Percentiles rank a stretch among this genome's conserved stretches.
These are phyloP conservation scores for Rhizopogon roseolus DNA, from an alignment of 768 basidiomycete species.

Conservation along the genomic window DNA sequence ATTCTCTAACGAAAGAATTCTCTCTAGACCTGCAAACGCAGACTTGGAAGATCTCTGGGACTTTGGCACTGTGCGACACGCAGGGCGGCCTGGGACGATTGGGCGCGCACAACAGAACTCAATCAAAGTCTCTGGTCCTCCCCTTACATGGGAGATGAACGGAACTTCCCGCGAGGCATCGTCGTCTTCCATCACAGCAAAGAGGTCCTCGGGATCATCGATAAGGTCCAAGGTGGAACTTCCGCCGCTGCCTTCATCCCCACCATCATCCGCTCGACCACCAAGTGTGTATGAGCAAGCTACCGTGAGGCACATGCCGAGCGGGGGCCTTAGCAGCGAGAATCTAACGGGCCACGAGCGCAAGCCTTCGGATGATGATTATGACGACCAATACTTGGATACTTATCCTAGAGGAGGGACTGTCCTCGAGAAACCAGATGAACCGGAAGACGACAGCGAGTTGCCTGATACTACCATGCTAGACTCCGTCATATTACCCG, in stretches of 20 bases:
- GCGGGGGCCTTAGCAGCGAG: slow-evolving; percentile 18
- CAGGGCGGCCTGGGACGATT: slow-evolving; percentile 53
- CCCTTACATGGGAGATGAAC: slow-evolving; percentile 79
- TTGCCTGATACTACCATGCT: slow-evolving; percentile 87
- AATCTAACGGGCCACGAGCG: slow-evolving; percentile 31
- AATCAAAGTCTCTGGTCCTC: slow-evolving; percentile 58
- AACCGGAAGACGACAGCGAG: slow-evolving; percentile 48
- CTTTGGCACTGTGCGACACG: slow-evolving; percentile 91
- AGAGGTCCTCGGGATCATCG: slow-evolving; percentile 36
- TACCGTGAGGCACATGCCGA: slow-evolving; percentile 59
- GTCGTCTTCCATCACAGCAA: slow-evolving; percentile 28
- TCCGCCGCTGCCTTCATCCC: slow-evolving; percentile 48
- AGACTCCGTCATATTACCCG: slow-evolving; percentile 91
- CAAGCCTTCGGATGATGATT: slow-evolving; percentile 60
- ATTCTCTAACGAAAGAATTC: slow-evolving; percentile 1
- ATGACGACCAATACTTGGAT: slow-evolving; percentile 52
- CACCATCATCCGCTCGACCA: slow-evolving; percentile 35
- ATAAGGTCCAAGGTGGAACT: slow-evolving; percentile 51
- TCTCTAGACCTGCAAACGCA: slow-evolving; percentile 43
- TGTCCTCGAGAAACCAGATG: slow-evolving; percentile 27
- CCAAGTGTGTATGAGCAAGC: slow-evolving; percentile 50
- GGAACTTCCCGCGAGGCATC: slow-evolving; percentile 39
- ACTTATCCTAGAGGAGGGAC: slow-evolving; percentile 41
- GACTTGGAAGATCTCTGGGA: slow-evolving; percentile 92
- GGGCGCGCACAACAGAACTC: slow-evolving; percentile 54